These are phyloP conservation scores for Saraca asoca DNA, from an alignment of 331 rosid genomes.

Conservation along the genomic window DNA sequence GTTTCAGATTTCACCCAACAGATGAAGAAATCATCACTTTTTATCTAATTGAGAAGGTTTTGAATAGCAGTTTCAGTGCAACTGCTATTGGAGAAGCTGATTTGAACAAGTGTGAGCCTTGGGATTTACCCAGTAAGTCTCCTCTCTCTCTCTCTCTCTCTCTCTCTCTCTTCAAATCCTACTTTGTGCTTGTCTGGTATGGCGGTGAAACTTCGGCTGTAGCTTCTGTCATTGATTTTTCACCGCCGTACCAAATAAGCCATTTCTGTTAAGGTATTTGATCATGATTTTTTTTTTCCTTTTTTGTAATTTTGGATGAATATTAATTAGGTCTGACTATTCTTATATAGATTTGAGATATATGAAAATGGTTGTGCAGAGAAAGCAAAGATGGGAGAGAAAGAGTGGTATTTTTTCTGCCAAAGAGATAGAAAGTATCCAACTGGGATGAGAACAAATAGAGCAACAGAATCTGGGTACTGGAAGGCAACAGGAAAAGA, in stretches of 20 bases:
- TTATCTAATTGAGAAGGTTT: conserved; percentile 69
- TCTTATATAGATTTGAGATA: background rate
- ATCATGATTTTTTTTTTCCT: too few species aligned
- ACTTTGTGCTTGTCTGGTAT: too few species aligned
- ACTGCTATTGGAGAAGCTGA: conserved; percentile 91
- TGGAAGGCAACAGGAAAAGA: conserved; percentile 99
- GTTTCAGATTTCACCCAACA: conserved; percentile 91
- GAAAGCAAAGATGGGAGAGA: conserved; percentile 95
- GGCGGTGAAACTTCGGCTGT: too few species aligned
- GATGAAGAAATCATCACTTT: conserved; percentile 76
- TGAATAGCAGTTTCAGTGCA: conserved; percentile 63
- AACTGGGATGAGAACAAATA: conserved; percentile 88
- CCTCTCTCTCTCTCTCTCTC: background rate
- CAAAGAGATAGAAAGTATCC: conserved; percentile 92
- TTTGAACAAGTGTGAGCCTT: conserved; percentile 87
- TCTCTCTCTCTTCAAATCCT: too few species aligned
- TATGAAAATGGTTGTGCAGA: conserved; percentile 46
- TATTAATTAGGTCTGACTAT: background rate
- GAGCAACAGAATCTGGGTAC: conserved; percentile 90
- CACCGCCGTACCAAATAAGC: too few species aligned
- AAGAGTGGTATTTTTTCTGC: conserved; percentile 88
- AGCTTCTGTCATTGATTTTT: too few species aligned
- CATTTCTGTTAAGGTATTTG: too few species aligned
- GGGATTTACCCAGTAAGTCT: conserved; percentile 86
- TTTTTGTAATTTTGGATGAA: too few species aligned